Percentiles rank a stretch among this genome's conserved stretches.
Evolutionary conservation across 2,329 filamentous ascomycete species (phyloP).

Genomic region (Cladosporium sp.): DNA sequence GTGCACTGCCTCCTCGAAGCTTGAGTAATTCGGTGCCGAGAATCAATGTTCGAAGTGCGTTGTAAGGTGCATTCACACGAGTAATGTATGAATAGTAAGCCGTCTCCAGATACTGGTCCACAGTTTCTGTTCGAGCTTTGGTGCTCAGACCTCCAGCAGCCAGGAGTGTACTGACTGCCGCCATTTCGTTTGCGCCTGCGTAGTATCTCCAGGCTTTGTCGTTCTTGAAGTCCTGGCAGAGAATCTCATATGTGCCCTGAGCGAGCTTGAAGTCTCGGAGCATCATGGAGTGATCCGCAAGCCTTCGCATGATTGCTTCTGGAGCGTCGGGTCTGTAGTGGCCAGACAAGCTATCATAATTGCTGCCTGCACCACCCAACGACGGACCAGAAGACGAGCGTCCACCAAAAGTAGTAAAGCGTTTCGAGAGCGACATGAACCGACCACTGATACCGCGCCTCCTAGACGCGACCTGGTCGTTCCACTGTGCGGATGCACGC

Average conservation of each 20-base stretch:
- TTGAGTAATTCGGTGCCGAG: constrained; percentile 78
- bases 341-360: constrained; percentile 72
- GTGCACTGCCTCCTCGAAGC: constrained; percentile 70
- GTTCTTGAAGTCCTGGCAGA: constrained; percentile 83
- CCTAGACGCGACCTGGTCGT: constrained; percentile 91
- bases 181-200: constrained; percentile 93
- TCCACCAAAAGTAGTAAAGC: constrained; percentile 78
- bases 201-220: constrained; percentile 97
- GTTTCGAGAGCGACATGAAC: constrained; percentile 91
- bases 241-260: constrained; percentile 83
- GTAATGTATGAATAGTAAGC: constrained; percentile 91
- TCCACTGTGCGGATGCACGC: constrained; percentile 84
- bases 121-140: constrained; percentile 72
- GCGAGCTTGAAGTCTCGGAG: constrained; percentile 92
- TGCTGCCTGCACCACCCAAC: constrained; percentile 49
- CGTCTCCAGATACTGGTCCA: constrained; percentile 84
- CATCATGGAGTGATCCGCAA: constrained; percentile 97
- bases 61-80: constrained; percentile 73
- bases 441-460: constrained; percentile 83
- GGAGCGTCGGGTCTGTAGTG: constrained; percentile 81
- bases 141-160: constrained; percentile 64
- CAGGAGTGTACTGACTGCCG: constrained; percentile 76
- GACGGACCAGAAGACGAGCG: constrained; percentile 54
- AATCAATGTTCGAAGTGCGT: constrained; percentile 71
- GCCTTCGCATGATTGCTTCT: constrained; percentile 86